Evolutionary conservation across 768 basidiomycete genomes (phyloP), one percentile per base, ranked within the genome.

Genomic region (Lactifluus hygrophoroides): DNA sequence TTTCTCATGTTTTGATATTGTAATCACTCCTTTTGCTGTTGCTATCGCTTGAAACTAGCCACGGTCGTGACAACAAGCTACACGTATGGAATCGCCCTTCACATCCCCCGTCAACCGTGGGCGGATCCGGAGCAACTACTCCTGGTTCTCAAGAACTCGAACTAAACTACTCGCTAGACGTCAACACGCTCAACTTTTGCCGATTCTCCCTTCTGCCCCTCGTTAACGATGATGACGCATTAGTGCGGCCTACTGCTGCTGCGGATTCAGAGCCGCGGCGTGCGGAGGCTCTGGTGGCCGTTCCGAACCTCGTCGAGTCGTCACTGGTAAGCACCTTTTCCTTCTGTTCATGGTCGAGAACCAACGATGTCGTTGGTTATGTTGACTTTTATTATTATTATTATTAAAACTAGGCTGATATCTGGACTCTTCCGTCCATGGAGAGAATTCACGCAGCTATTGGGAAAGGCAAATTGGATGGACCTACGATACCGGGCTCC

Each of bases 121-220:
- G 82, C 17, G 76, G 74, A 16, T 81, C 85, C 3, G 87, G n/a
- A n/a, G n/a, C 85, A 2, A 74, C 79, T 0, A 65, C 79, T 38
- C 73, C 79, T 1, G 77, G 74, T 28, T 69, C 80, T 7, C 74
- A 78, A 1, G 70, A 71, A 0, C 88, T 88, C 3, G 58, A 67
- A 7, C 69, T 89, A 3, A 68, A 72, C 11, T 86, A 85, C 65
- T 86, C 88, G 0, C 72, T 98, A 69, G 89, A 93, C 66, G 85
- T 94, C 58, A 99, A 99, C 68, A 85, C 95, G 2, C 77, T 98
- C 55, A 96, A 95, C 67, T 97, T 88, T 69, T 98, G 95, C 71
- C 83, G 87, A 2, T 94, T 96, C 71, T 87, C 90, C 7, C 74
- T 97, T 3, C 68, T 88, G 37, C 19, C 47, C 5, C 19, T 44